These are phyloP conservation scores for Fraxinus quadrangulata DNA, from an alignment of 257 asterid genomes.

Conservation along the genomic window DNA sequence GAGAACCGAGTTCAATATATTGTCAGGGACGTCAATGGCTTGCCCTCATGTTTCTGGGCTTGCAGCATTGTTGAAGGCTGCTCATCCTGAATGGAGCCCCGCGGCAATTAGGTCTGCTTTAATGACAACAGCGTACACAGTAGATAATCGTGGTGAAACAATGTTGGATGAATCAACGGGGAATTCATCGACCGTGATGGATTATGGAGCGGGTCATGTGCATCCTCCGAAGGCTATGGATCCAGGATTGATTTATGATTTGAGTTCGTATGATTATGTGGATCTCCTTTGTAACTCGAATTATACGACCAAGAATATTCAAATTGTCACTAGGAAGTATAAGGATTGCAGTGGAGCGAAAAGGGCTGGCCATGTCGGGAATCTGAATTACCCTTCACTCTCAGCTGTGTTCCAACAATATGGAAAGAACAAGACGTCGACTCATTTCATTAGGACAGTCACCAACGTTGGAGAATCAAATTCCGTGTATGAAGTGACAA, in stretches of 20 bases:
- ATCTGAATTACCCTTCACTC: slow-evolving; percentile 77
- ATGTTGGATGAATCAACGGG: slow-evolving; percentile 82
- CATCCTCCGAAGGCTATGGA: slow-evolving; percentile 88
- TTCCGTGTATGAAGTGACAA: slow-evolving; percentile 52
- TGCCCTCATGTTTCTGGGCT: slow-evolving; percentile 91
- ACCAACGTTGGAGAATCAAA: slow-evolving; percentile 71
- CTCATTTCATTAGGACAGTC: slow-evolving; percentile 74
- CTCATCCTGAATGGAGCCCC: slow-evolving; percentile 92
- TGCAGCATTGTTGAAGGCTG: slow-evolving; percentile 81
- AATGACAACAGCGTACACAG: slow-evolving; percentile 83
- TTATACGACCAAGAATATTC: slow-evolving; percentile 63
- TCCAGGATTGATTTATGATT: slow-evolving; percentile 79
- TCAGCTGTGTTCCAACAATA: slow-evolving; percentile 71
- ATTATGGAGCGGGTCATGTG: slow-evolving; percentile 87
- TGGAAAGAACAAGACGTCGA: slow-evolving; percentile 63
- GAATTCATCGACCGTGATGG: slow-evolving; percentile 75
- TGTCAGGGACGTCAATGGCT: slow-evolving; percentile 92
- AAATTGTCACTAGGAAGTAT: slow-evolving; percentile 47
- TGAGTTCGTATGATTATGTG: slow-evolving; percentile 61
- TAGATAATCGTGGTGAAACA: slow-evolving; percentile 60
- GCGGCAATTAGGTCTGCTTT: slow-evolving; percentile 86
- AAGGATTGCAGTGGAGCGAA: slow-evolving; percentile 69
- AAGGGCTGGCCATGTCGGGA: slow-evolving; percentile 74
- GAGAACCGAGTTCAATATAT: slow-evolving; percentile 68
- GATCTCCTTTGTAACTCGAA: slow-evolving; percentile 83